Conservation (phyloP, 2,329 filamentous ascomycete genomes). For the Cercospora zeae-maydis region DNA sequence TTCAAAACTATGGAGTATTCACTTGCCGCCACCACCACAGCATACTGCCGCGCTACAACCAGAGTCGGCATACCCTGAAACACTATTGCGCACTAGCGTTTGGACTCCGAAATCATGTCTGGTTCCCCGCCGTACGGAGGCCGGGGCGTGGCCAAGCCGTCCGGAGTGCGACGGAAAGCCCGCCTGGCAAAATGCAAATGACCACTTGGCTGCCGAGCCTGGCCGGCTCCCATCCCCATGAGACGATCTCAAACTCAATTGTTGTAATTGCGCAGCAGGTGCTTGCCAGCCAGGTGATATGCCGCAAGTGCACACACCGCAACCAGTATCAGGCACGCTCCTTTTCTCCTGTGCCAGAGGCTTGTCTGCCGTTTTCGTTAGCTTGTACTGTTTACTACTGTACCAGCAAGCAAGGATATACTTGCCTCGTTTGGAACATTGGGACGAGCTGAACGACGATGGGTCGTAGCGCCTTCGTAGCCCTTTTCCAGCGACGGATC, state of each 20-base stretch:
- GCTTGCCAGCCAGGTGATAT: neutral
- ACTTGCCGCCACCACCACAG: neutral
- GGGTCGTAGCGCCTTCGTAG: neutral
- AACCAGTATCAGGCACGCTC: neutral
- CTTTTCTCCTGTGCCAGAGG: neutral
- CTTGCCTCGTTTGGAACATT: neutral
- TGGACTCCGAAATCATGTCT: neutral
- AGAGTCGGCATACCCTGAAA: neutral
- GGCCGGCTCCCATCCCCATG: neutral
- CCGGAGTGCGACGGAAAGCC: constrained; percentile 1
- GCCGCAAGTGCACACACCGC: neutral
- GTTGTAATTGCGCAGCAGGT: neutral
- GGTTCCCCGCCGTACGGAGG: neutral
- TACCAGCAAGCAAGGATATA: neutral
- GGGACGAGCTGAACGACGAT: neutral
- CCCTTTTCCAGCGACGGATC: neutral
- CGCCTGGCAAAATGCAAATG: neutral
- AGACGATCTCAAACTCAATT: constrained; percentile 1
- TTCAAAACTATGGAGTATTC: neutral
- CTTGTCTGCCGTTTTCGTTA: constrained; percentile 1
- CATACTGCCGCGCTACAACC: neutral
- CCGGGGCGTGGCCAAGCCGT: neutral
- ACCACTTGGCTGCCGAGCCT: neutral
- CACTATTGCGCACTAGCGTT: neutral
- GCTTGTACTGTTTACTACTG: neutral